A percentile compares a stretch with the other conserved stretches of the same genome.
phyloP scores from a whole-genome alignment of 2,329 filamentous ascomycete species.

The Hymenotorrendiella dingleyae region DNA sequence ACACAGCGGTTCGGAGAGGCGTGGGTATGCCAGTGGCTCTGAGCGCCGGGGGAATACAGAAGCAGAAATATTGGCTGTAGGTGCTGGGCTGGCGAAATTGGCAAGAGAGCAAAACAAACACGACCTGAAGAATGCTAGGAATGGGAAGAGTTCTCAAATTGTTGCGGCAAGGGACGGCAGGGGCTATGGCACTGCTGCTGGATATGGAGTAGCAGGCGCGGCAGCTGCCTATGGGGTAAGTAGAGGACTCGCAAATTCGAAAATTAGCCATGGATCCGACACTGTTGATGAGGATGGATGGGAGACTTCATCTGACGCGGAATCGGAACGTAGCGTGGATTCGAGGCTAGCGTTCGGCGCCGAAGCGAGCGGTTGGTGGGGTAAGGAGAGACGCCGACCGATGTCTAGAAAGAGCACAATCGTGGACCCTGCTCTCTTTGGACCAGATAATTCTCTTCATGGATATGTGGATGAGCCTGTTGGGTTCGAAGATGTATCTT shows the following conservation, averaged over 20 bases:
- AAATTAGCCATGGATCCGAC: slow-evolving; percentile 26
- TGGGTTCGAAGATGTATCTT: slow-evolving; percentile 43
- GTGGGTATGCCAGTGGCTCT: slow-evolving; percentile 3
- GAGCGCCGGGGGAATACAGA: slow-evolving; percentile 31
- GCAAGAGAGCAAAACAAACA: slow-evolving; percentile 35
- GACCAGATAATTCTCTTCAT: slow-evolving; percentile 54
- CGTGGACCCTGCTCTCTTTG: slow-evolving; percentile 54
- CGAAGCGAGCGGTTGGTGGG: slow-evolving; percentile 32
- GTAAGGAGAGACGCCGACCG: slow-evolving; percentile 27
- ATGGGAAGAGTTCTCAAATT: slow-evolving; percentile 16
- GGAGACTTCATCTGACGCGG: slow-evolving; percentile 52
- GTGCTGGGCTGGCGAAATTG: slow-evolving; percentile 40
- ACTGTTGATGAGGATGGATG: slow-evolving; percentile 46
- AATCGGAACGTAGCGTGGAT: slow-evolving; percentile 44
- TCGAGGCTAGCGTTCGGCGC: slow-evolving; percentile 56
- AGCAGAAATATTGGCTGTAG: slow-evolving; percentile 41
- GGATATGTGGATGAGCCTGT: slow-evolving; percentile 50
- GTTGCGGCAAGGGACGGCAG: slow-evolving; percentile 8
- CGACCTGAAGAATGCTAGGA: slow-evolving; percentile 31
- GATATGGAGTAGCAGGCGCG: not conserved
- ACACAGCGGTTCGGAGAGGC: slow-evolving; percentile 6
- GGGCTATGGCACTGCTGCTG: not conserved
- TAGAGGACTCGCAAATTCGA: slow-evolving; percentile 25
- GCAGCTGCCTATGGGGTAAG: slow-evolving; percentile 9
- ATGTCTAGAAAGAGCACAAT: slow-evolving; percentile 40